A percentile compares a stretch with the other conserved stretches of the same genome.
phyloP scores from a whole-genome alignment of 768 basidiomycete species.

The Ramaria sp. region DNA sequence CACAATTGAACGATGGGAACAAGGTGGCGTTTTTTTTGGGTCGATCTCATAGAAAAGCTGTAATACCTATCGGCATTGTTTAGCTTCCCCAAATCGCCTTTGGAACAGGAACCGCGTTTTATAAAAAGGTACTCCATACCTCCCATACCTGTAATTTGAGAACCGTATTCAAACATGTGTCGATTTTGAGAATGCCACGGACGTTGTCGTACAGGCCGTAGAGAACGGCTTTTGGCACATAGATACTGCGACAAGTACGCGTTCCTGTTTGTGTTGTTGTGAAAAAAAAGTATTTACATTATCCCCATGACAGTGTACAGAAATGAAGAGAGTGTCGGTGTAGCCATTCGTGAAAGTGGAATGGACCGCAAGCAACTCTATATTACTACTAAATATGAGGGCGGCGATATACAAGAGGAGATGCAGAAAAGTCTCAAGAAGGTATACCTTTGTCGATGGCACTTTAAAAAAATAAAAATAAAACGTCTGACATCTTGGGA shows the following conservation, averaged over 20 bases:
- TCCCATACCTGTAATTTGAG: neutral
- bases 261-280: neutral
- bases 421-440: slow-evolving; percentile 41
- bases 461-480: too few relatives aligned
- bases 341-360: slow-evolving; percentile 44
- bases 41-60: too few relatives aligned
- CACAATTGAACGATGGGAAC: neutral
- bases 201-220: slow-evolving; percentile 45
- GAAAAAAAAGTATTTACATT: too few relatives aligned
- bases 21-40: neutral
- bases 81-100: neutral
- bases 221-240: slow-evolving; percentile 52
- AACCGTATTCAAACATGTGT: slow-evolving; percentile 10
- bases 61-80: too few relatives aligned
- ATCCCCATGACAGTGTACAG: slow-evolving; percentile 24
- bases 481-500: too few relatives aligned
- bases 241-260: slow-evolving; percentile 36
- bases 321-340: slow-evolving; percentile 48
- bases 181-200: slow-evolving; percentile 39
- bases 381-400: slow-evolving; percentile 56
- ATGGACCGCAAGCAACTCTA: slow-evolving; percentile 42
- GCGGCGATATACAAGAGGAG: slow-evolving; percentile 38
- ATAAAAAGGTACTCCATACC: neutral
- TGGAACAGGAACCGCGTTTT: neutral
- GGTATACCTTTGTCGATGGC: neutral